Conservation (phyloP, 345 rosid species). For the Raphanus sativus region DNA sequence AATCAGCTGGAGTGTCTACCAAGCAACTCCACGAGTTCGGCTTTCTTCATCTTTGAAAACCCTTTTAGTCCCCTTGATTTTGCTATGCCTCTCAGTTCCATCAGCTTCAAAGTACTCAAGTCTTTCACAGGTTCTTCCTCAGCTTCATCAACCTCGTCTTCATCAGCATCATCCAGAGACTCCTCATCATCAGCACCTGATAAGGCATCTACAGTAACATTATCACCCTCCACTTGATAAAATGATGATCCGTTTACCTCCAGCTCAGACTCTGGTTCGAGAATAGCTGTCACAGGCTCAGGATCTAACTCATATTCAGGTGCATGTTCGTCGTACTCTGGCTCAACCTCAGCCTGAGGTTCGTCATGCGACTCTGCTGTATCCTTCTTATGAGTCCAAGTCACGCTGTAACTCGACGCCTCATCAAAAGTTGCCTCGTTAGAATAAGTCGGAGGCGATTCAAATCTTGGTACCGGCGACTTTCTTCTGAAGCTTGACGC, state of each 20-base stretch:
- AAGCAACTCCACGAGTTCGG: slow-evolving; percentile 60
- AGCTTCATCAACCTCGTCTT: slow-evolving; percentile 37
- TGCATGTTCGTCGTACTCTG: slow-evolving; percentile 36
- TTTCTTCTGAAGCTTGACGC: slow-evolving; percentile 71
- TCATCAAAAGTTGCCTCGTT: slow-evolving; percentile 46
- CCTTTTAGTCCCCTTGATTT: slow-evolving; percentile 81
- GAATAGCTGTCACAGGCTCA: slow-evolving; percentile 28
- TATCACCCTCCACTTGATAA: slow-evolving; percentile 31
- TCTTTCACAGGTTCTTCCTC: slow-evolving; percentile 39
- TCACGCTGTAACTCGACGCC: slow-evolving; percentile 31
- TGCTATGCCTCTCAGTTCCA: slow-evolving; percentile 71
- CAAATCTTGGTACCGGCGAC: slow-evolving; percentile 66
- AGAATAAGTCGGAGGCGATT: slow-evolving; percentile 52
- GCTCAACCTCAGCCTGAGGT: slow-evolving; percentile 38
- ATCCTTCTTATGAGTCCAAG: slow-evolving; percentile 44
- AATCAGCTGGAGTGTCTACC: slow-evolving; percentile 32
- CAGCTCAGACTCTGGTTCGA: slow-evolving; percentile 37
- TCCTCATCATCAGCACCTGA: slow-evolving; percentile 43
- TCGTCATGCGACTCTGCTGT: slow-evolving; percentile 35
- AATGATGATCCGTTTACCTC: slow-evolving; percentile 32
- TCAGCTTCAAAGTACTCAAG: slow-evolving; percentile 61
- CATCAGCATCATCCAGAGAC: slow-evolving; percentile 34
- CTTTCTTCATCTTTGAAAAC: slow-evolving; percentile 83
- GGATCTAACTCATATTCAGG: slow-evolving; percentile 36
- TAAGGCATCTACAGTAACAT: slow-evolving; percentile 32